Evolutionary conservation across 306 rosid species (phyloP).

Genomic region (Inga oerstediana): DNA sequence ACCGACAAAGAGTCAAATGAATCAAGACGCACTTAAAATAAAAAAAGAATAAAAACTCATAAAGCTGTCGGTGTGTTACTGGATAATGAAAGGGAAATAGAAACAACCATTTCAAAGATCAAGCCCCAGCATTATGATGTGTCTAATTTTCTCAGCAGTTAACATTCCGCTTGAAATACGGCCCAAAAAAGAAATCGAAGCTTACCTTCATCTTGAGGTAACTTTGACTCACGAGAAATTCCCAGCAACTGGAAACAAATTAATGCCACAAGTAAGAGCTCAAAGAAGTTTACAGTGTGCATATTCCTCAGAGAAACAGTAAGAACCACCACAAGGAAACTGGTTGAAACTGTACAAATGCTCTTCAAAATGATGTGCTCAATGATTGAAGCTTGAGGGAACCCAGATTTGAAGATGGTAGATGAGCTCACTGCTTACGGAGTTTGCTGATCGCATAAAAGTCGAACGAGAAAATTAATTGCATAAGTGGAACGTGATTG

Average conservation of each 20-base stretch:
- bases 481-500: not conserved
- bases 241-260: conserved; percentile 48
- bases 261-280: conserved; percentile 35
- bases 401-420: conserved; percentile 11
- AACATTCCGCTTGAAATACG: not conserved
- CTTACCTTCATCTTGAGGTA: conserved; percentile 70
- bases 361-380: not conserved
- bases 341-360: not conserved
- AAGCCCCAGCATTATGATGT: not conserved
- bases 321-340: not conserved
- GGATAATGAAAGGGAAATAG: not conserved
- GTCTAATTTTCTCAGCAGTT: not conserved
- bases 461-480: not conserved
- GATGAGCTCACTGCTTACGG: not conserved
- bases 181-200: not conserved
- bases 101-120: conserved; percentile 4
- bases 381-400: conserved; percentile 1
- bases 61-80: not conserved
- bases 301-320: conserved; percentile 30
- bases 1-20: not conserved
- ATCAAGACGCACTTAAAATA: not conserved
- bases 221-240: conserved; percentile 44
- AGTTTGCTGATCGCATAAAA: not conserved
- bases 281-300: conserved; percentile 38
- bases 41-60: not conserved